Evolutionary conservation across 148 eudicot species (phyloP).

Genomic region (Vaccinium corymbosum): DNA sequence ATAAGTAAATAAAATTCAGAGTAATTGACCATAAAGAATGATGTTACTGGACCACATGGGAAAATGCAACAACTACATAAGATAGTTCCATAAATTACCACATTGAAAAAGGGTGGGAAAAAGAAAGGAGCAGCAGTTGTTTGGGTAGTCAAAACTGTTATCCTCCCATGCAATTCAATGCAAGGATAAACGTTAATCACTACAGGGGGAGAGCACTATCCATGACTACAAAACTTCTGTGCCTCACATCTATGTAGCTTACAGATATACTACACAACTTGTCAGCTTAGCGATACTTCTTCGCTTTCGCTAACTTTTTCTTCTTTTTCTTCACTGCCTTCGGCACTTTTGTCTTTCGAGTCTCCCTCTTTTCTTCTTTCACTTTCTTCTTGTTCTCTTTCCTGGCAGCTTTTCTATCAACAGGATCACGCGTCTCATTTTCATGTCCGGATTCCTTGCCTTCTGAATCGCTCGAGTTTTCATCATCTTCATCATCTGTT

Average conservation of each 20-base stretch:
- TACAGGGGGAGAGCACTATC: no score
- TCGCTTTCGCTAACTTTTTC: constrained; percentile 88
- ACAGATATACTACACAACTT: no score
- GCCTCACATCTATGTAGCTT: not conserved
- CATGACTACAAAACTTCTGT: not conserved
- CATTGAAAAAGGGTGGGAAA: no score
- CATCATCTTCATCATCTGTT: constrained; percentile 40
- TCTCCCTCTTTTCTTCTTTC: constrained; percentile 90
- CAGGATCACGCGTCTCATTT: constrained; percentile 33
- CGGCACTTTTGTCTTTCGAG: constrained; percentile 75
- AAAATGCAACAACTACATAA: no score
- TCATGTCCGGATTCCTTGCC: constrained; percentile 17
- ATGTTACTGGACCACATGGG: no score
- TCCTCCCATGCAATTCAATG: no score
- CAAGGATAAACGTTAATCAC: no score
- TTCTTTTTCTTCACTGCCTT: constrained; percentile 88
- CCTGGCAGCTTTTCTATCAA: constrained; percentile 66
- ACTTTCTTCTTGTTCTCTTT: constrained; percentile 97
- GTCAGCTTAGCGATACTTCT: constrained; percentile 34
- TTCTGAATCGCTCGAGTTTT: constrained; percentile 41
- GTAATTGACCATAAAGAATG: no score
- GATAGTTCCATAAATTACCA: no score
- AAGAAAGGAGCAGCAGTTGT: no score
- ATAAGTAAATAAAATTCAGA: no score
- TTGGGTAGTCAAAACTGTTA: no score